These are phyloP conservation scores for Suillus fuscotomentosus DNA, from an alignment of 768 basidiomycete species.

Conservation along the genomic window DNA sequence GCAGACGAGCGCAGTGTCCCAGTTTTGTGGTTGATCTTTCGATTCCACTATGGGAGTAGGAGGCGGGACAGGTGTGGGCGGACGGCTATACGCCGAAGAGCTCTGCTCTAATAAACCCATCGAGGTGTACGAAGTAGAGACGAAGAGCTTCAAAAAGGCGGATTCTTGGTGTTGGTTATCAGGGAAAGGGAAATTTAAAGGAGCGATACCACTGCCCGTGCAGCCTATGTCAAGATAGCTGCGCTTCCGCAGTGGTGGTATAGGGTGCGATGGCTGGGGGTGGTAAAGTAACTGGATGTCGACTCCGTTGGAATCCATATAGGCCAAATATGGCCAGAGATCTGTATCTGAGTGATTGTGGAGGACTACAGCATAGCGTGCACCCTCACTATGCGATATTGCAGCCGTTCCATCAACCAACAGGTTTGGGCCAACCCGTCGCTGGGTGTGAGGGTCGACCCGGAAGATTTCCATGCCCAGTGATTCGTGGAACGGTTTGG, in stretches of 20 bases:
- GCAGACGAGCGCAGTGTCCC: conserved; percentile 28
- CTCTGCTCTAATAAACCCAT: conserved; percentile 51
- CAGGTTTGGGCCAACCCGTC: conserved; percentile 43
- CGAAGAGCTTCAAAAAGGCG: conserved; percentile 58
- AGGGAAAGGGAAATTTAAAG: conserved; percentile 43
- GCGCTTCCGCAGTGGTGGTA: conserved; percentile 45
- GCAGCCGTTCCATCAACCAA: conserved; percentile 47
- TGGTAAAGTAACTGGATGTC: conserved; percentile 56
- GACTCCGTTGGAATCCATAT: conserved; percentile 58
- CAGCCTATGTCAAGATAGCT: conserved; percentile 41
- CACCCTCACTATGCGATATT: conserved; percentile 40
- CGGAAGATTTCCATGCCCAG: conserved; percentile 54
- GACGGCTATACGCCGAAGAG: conserved; percentile 10
- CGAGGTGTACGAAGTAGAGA: conserved; percentile 49
- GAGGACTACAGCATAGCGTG: conserved; percentile 48
- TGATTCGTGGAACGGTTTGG: conserved; percentile 44
- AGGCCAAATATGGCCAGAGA: conserved; percentile 63
- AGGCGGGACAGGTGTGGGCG: conserved; percentile 16
- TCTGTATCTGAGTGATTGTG: conserved; percentile 49
- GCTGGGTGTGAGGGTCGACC: conserved; percentile 45
- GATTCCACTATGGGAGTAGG: background rate
- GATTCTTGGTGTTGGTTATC: conserved; percentile 38
- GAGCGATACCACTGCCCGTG: conserved; percentile 35
- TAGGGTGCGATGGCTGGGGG: conserved; percentile 35
- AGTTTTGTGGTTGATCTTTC: conserved; percentile 22